Base-by-base conservation (phyloP, 371 early-diverging fungal species). In the Chytridium lagenaria region DNA sequence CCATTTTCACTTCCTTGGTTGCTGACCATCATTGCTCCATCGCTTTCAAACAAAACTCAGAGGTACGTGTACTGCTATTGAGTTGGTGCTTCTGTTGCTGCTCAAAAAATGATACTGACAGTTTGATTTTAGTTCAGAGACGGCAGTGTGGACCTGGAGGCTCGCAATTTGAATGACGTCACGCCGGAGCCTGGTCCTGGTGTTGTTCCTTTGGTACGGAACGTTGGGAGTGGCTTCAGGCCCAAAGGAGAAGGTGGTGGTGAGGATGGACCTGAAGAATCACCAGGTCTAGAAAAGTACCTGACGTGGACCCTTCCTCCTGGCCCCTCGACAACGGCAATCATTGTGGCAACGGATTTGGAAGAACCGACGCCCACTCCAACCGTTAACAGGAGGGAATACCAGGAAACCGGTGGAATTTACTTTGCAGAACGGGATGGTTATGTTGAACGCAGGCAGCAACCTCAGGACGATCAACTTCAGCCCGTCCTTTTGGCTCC, bases 241-340 rank as follows among this genome's bases (percentile, higher is more conserved):
- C 61, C 61, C 12, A 34, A 28, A 34, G 61, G 61, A 36, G 36
- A 31, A 15, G 23, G 23, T 7, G 26, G 26, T 55, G 55, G 30
- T 28, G 61, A 61, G 36, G 61, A 61, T 61, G 61, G 37, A 10
- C 15, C 30, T 12, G 36, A 61, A 12, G 61, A 31, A 15, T 61
- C 61, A 34, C 61, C 61, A 12, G 61, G 61, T 3, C 61, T 61
- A 12, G 61, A 61, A 36, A 30, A 61, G 36, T 61, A 61, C 36
- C 61, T 61, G 36, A 61, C 61, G 2, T 61, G 31, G 61, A 61
- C 61, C 7, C 61, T 34, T 7, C 61, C 61, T 5, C 61, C 61
- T 7, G 61, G 36, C 7, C 61, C 61, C 19, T 33, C 61, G 5
- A 33, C 36, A 10, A 52, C 55, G n/a, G 37, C 31, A 61, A 37